Evolutionary conservation across 2,329 filamentous ascomycete species (phyloP).

Genomic region (Penicillium sp.): DNA sequence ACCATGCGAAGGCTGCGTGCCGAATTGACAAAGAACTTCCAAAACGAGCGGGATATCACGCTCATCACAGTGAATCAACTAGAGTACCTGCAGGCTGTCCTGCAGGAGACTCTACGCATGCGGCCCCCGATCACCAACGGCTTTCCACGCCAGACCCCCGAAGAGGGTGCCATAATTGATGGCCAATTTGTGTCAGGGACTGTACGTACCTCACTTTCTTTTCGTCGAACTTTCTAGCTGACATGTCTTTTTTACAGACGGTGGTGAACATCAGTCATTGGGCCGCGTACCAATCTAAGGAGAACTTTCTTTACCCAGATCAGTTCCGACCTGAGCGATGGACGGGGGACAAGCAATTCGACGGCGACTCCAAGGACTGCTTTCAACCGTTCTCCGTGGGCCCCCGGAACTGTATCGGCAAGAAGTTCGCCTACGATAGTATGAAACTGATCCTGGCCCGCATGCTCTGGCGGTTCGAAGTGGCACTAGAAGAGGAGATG

Average conservation of each 20-base stretch:
- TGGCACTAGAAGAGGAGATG: too few species aligned
- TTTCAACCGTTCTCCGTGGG: neutral
- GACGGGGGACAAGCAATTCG: conserved; percentile 20
- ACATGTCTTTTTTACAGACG: conserved; percentile 27
- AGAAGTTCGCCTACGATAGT: neutral
- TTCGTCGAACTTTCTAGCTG: neutral
- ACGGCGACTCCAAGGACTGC: neutral
- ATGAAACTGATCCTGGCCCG: too few species aligned
- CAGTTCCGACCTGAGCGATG: conserved; percentile 48
- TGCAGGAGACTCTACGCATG: conserved; percentile 43
- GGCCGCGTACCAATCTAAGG: conserved; percentile 40
- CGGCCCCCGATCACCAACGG: conserved; percentile 30
- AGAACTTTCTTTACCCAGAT: conserved; percentile 42
- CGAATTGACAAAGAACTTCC: conserved; percentile 41
- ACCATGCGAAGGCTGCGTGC: conserved; percentile 27
- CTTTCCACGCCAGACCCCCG: neutral
- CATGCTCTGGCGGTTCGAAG: too few species aligned
- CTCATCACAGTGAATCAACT: conserved; percentile 27
- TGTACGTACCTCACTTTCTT: neutral
- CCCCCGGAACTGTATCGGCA: neutral
- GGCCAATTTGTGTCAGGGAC: conserved; percentile 4
- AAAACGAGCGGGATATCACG: conserved; percentile 36
- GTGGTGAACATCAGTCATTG: conserved; percentile 42
- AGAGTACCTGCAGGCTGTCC: conserved; percentile 38
- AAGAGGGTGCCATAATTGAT: conserved; percentile 3